phyloP scores from a whole-genome alignment of 148 eudicot genomes.

The Nepenthes mirabilis region DNA sequence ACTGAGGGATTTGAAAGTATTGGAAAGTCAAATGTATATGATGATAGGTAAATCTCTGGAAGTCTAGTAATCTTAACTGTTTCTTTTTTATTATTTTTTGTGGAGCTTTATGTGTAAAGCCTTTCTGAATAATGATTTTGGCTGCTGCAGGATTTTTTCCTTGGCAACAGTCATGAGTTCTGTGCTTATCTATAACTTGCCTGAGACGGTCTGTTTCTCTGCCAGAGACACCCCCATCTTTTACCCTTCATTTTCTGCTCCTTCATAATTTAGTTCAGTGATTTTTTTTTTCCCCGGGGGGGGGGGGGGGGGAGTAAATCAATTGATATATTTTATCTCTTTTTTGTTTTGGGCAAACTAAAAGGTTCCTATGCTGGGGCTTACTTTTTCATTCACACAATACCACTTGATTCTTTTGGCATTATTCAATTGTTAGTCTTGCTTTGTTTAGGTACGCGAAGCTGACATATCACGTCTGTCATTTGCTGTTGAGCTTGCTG shows the following conservation, averaged over 20 bases:
- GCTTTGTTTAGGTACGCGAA: conserved; percentile 64
- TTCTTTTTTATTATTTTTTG: not conserved
- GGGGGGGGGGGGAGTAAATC: too few relatives aligned
- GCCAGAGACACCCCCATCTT: conserved; percentile 7
- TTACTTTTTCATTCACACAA: not conserved
- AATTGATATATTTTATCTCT: too few relatives aligned
- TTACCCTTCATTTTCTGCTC: conserved; percentile 1
- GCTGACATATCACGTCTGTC: conserved; percentile 96
- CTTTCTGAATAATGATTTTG: not conserved
- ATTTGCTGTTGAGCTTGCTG: conserved; percentile 99
- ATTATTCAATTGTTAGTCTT: not conserved
- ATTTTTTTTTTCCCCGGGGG: not conserved
- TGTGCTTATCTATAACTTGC: conserved; percentile 88
- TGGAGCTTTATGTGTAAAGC: conserved; percentile 6
- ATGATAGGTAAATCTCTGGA: conserved; percentile 58
- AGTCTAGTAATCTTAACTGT: conserved; percentile 8
- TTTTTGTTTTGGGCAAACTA: too few relatives aligned
- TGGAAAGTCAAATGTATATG: conserved; percentile 97
- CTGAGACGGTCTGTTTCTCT: conserved; percentile 85
- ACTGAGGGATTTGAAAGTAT: conserved; percentile 98
- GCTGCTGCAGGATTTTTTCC: conserved; percentile 74
- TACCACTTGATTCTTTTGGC: not conserved
- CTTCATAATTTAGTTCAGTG: not conserved
- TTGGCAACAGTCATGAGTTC: conserved; percentile 91
- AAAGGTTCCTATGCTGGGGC: too few relatives aligned